phyloP scores from a whole-genome alignment of 2,329 filamentous ascomycete genomes.

The Trichoderma sp. region DNA sequence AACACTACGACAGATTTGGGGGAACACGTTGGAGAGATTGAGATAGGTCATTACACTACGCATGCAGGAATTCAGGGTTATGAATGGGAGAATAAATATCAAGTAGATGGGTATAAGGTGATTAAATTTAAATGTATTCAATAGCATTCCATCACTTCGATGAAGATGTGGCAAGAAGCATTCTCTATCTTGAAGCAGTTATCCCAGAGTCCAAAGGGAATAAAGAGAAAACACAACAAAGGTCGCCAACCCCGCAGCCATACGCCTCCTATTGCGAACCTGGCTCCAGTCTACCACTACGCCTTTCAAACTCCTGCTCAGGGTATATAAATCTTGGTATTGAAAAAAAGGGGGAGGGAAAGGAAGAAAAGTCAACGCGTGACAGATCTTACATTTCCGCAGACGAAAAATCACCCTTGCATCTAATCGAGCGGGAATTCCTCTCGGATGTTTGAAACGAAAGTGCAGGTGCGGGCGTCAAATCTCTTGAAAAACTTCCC shows the following conservation, averaged over 20 bases:
- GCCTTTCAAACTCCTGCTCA: not conserved
- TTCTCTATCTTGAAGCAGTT: not conserved
- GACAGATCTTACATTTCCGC: not conserved
- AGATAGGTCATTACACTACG: too few species aligned
- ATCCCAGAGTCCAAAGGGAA: not conserved
- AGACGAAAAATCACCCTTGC: not conserved
- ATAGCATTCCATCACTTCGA: not conserved
- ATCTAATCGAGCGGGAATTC: constrained; percentile 79
- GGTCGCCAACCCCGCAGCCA: not conserved
- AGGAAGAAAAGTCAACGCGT: not conserved
- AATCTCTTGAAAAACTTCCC: constrained; percentile 89
- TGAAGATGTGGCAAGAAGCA: not conserved
- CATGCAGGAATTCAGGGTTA: not conserved
- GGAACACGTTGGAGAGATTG: not conserved
- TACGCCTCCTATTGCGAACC: not conserved
- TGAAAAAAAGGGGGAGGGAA: not conserved
- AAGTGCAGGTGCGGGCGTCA: constrained; percentile 61
- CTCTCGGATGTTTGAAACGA: constrained; percentile 77
- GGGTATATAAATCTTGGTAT: not conserved
- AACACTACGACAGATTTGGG: not conserved
- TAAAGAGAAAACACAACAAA: not conserved
- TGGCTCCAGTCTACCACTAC: not conserved
- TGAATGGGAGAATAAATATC: not conserved
- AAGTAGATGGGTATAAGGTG: not conserved
- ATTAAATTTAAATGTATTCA: not conserved